These are phyloP conservation scores for Trichoderma cornu-damae DNA, from an alignment of 2,329 filamentous ascomycete genomes.

Conservation along the genomic window DNA sequence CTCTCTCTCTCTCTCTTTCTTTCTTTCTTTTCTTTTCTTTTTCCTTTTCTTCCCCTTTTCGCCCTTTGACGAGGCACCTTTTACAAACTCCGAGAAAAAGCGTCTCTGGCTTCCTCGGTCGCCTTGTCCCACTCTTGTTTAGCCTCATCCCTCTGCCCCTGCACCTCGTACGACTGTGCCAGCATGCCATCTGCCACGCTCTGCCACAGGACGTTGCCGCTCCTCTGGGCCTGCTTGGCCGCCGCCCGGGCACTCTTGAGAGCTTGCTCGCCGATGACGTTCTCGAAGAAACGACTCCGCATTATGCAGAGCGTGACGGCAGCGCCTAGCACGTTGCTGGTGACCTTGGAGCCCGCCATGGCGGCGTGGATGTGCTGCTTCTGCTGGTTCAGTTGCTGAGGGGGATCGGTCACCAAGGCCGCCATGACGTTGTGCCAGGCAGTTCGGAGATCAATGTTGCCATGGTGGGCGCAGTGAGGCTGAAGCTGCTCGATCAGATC, in stretches of 20 bases:
- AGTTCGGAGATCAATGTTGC: conserved; percentile 69
- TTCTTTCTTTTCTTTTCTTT: no score
- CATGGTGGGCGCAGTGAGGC: conserved; percentile 61
- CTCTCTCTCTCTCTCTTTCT: no score
- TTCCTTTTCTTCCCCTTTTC: neutral
- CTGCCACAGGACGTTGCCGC: conserved; percentile 69
- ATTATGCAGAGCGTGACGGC: conserved; percentile 81
- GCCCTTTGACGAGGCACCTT: neutral
- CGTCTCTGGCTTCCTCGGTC: conserved; percentile 39
- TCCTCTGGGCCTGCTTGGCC: conserved; percentile 61
- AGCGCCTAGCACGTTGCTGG: conserved; percentile 73
- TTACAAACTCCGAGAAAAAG: conserved; percentile 36
- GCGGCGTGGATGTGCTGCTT: conserved; percentile 74
- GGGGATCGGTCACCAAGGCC: conserved; percentile 57
- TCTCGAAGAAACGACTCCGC: conserved; percentile 75
- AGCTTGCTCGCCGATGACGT: conserved; percentile 74
- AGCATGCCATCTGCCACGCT: conserved; percentile 77
- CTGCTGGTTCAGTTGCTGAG: conserved; percentile 64
- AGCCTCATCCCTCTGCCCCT: conserved; percentile 54
- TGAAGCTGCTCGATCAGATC: conserved; percentile 61
- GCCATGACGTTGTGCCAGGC: conserved; percentile 74
- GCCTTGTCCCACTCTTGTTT: conserved; percentile 38
- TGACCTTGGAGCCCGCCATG: conserved; percentile 62
- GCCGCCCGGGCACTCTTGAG: conserved; percentile 70
- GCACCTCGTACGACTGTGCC: conserved; percentile 66